phyloP scores from a whole-genome alignment of 176 grass and related monocot genomes.

The Oryza longistaminata region DNA sequence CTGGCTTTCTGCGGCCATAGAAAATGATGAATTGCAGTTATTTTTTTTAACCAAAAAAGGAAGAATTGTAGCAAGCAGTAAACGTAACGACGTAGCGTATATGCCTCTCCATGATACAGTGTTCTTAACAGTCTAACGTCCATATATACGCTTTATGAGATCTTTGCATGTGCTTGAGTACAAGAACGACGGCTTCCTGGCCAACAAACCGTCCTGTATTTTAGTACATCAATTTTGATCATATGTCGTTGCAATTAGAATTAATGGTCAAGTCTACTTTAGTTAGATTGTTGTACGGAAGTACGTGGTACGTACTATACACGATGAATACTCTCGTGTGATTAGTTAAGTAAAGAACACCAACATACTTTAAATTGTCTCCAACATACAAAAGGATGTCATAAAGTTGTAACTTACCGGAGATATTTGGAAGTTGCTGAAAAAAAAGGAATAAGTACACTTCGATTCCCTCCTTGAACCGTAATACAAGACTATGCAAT shows the following conservation, averaged over 20 bases:
- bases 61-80: background rate
- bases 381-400: too few species aligned
- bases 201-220: conserved; percentile 10
- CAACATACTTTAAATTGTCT: too few species aligned
- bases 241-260: background rate
- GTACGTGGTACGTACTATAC: too few species aligned
- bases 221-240: background rate
- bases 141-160: background rate
- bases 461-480: too few species aligned
- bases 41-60: too few species aligned
- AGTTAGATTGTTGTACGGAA: background rate
- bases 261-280: background rate
- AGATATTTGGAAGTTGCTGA: too few species aligned
- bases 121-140: background rate
- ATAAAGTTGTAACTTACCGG: too few species aligned
- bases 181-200: conserved; percentile 1
- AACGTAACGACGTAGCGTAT: background rate
- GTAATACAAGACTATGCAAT: too few species aligned
- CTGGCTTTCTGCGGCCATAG: background rate
- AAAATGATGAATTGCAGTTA: background rate
- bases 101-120: background rate
- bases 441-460: too few species aligned
- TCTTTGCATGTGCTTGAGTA: background rate
- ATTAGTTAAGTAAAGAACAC: background rate
- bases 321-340: background rate